Percentiles rank a stretch among this genome's conserved stretches.
These are phyloP conservation scores for Fulvia fulva DNA, from an alignment of 2,329 filamentous ascomycete genomes.

Conservation along the genomic window DNA sequence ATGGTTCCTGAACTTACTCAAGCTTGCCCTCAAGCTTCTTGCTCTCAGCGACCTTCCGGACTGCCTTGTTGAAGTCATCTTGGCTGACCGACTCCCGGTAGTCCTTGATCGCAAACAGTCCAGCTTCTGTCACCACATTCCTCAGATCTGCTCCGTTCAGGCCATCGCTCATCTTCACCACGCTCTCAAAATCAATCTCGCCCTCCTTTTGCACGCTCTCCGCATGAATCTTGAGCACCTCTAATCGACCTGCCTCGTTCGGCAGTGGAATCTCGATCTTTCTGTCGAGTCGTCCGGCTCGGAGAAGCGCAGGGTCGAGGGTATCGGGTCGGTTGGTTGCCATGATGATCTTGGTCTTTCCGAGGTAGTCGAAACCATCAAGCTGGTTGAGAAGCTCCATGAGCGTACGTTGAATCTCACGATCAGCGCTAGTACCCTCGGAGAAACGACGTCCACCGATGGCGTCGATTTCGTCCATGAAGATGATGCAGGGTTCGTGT, in stretches of 20 bases:
- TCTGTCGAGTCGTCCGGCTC: constrained; percentile 87
- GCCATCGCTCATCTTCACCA: constrained; percentile 99
- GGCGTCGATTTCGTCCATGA: constrained; percentile 99
- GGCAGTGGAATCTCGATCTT: constrained; percentile 98
- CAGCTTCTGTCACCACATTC: constrained; percentile 97
- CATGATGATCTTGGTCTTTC: constrained; percentile 99
- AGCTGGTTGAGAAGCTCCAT: constrained; percentile 99
- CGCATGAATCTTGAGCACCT: constrained; percentile 97
- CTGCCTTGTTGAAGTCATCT: constrained; percentile 98
- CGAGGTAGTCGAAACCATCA: constrained; percentile 97
- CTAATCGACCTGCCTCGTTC: constrained; percentile 91
- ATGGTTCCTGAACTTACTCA: constrained; percentile 62
- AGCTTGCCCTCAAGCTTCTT: constrained; percentile 99
- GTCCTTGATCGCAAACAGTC: constrained; percentile 96
- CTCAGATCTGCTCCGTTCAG: constrained; percentile 95
- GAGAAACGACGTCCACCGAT: constrained; percentile 96
- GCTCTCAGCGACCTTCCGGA: constrained; percentile 91
- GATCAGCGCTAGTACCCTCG: constrained; percentile 93
- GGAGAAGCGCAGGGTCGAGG: constrained; percentile 84
- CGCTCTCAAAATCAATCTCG: constrained; percentile 97
- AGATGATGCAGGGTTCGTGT: constrained; percentile 99
- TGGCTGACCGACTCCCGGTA: constrained; percentile 95
- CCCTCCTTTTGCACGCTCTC: constrained; percentile 82
- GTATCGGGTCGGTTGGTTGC: constrained; percentile 97
- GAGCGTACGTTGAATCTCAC: constrained; percentile 95